Evolutionary conservation across 225 moss, liverwort and hornwort genomes (phyloP), one percentile per base, ranked within the genome.

Genomic region (Pseudoscleropodium purum): DNA sequence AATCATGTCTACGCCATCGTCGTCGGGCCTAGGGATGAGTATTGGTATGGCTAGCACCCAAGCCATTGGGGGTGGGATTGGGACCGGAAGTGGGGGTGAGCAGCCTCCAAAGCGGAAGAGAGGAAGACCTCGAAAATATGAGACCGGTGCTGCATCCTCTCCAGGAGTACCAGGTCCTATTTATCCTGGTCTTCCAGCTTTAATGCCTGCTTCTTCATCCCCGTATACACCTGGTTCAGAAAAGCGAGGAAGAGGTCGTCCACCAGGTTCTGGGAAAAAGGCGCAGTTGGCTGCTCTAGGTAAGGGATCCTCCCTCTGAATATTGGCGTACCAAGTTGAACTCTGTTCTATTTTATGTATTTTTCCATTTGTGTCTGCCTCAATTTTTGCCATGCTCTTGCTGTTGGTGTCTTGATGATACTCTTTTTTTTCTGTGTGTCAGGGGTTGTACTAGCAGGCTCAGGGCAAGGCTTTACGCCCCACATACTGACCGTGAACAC

Each of bases 121-220:
- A 91, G 99, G 99, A 54, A 95, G 99, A 90, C 99, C 99, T 76
- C 94, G 99, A 75, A 99, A 99, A 88, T 97, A 97, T 89, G 96
- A 96, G 81, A 93, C 93, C 31, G 91, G 93, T 73, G 89, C 87
- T 88, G 89, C 84, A 47, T 93, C 93, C 33, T 67, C 92, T 82
- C 84, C 95, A 74, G 97, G 95, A 63, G 89, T 93, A 78, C 90
- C 96, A 66, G 91, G 96, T 68, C 89, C 95, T 81, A 72, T 93
- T 47, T 91, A 92, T 91, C 90, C 96, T 81, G 92, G 91, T 75
- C 90, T 96, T 89, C 94, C 97, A 45, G 84, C 90, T 72, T 87
- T 91, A 66, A 90, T 94, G 91, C 87, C 94, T 79, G 88, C 89
- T 83, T 92, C 95, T 79, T 91, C 94, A 31, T 91, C 93, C 75